Evolutionary conservation across 1,284 basidiomycete genomes (phyloP), one percentile per base, ranked within the genome.

Genomic region (Wallemia hederae): DNA sequence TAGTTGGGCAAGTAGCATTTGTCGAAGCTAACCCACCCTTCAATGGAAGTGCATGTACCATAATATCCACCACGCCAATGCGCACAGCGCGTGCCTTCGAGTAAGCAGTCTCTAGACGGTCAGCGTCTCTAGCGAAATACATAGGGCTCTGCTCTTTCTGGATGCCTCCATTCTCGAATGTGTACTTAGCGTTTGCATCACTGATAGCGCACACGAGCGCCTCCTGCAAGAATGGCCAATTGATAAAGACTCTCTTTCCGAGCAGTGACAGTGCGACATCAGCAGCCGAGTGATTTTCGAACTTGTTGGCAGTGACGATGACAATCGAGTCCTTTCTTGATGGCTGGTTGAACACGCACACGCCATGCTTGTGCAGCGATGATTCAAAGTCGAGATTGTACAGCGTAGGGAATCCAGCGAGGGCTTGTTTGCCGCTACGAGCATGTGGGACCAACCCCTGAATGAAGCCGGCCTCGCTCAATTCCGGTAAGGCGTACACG

Each of bases 141-240:
- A 78, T 76, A 1, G 74, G 76, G 69, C 60, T 56, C 61, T 90
- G 86, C 11, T 84, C 85, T 57, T 76, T 85, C 39, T 76, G 74
- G 1, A 87, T 70, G 55, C 80, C 69, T 15, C 72, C 69, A 63
- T 80, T 69, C 70, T 81, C 80, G 24, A 70, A 61, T 71, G 89
- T 85, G 69, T 91, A 92, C 69, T 79, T 83, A 78, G 90, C 89
- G 64, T 85, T 70, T 59, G 81, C 78, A 70, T 98, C 90, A 2
- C 88, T 91, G 15, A 98, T 76, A 24, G 80, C 85, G 0, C 82
- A 80, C 1, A 97, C 87, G 65, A 82, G 74, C 1, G 86, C 92
- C 71, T 99, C 94, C 66, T 84, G 82, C 58, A 98, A 73, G 75
- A 91, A 98, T 0, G 94, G 94, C 90, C 92, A 98, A 29, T 81